phyloP scores from a whole-genome alignment of 805 yeast species.

The Starmerella etchellsii region DNA sequence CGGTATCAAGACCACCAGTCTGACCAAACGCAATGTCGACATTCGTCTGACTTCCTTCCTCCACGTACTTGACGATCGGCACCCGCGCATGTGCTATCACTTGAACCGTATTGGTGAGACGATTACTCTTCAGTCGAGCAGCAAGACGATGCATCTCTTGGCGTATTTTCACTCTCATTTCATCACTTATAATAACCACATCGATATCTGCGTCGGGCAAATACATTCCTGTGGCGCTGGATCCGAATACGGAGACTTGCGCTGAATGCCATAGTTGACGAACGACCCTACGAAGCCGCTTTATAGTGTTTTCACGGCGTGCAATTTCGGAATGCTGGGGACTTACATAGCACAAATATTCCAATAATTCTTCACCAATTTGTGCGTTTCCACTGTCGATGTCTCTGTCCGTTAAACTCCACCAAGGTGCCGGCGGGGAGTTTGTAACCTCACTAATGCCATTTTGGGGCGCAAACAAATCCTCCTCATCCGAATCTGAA shows the following conservation, averaged over 20 bases:
- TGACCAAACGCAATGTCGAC: constrained; percentile 87
- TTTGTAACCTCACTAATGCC: neutral
- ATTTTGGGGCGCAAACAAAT: neutral
- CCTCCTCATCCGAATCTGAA: constrained; percentile 2
- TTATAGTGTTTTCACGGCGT: constrained; percentile 52
- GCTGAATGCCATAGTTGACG: constrained; percentile 61
- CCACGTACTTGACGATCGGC: constrained; percentile 86
- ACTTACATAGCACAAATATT: constrained; percentile 72
- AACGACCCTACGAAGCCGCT: constrained; percentile 41
- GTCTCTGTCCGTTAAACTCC: neutral
- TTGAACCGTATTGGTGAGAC: constrained; percentile 56
- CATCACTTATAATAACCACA: constrained; percentile 50
- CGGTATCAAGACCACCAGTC: constrained; percentile 70
- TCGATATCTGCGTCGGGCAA: constrained; percentile 94
- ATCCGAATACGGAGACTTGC: constrained; percentile 78
- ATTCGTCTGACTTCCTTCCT: constrained; percentile 53
- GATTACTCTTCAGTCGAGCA: constrained; percentile 46
- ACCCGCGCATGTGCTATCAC: constrained; percentile 85
- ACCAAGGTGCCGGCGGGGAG: neutral
- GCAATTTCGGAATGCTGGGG: constrained; percentile 66
- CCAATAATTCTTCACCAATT: constrained; percentile 74
- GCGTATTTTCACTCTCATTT: constrained; percentile 34
- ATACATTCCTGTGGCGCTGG: constrained; percentile 84
- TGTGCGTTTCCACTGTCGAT: constrained; percentile 33
- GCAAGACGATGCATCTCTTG: constrained; percentile 61